A percentile compares a stretch with the other conserved stretches of the same genome.
phyloP scores from a whole-genome alignment of 2,329 filamentous ascomycete genomes.

The Pseudonectria buxi region DNA sequence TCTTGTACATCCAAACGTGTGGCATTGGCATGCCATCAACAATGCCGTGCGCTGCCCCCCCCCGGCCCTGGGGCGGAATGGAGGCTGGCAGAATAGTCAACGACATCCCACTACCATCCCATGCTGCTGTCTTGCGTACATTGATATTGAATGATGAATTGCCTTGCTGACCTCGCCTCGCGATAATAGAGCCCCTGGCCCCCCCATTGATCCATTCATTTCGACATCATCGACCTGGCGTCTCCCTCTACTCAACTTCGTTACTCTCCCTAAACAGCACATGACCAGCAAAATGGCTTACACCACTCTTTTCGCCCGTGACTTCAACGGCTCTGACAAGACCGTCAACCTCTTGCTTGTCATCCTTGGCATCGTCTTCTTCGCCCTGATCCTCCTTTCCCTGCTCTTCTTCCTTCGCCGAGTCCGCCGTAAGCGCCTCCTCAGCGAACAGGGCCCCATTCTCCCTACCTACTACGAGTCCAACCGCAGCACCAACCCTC shows the following conservation, averaged over 20 bases:
- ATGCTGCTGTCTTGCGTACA: too few species aligned
- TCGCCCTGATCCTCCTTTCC: constrained; percentile 61
- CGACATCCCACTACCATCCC: constrained; percentile 8
- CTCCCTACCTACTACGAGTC: constrained; percentile 66
- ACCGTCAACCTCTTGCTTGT: constrained; percentile 73
- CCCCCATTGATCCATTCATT: too few species aligned
- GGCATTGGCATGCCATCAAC: too few species aligned
- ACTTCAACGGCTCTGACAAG: constrained; percentile 45
- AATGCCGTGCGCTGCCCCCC: background rate
- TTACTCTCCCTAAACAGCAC: too few species aligned
- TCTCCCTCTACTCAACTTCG: too few species aligned
- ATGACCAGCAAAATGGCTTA: too few species aligned
- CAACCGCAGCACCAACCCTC: constrained; percentile 45
- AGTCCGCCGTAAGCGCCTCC: constrained; percentile 42
- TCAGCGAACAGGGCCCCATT: constrained; percentile 38
- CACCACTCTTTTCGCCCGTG: constrained; percentile 18
- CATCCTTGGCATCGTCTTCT: constrained; percentile 69
- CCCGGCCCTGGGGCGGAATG: constrained; percentile 17
- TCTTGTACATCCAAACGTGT: constrained; percentile 4
- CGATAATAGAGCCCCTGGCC: too few species aligned
- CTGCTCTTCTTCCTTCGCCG: constrained; percentile 68
- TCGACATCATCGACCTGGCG: too few species aligned
- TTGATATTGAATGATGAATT: too few species aligned
- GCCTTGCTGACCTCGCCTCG: too few species aligned
- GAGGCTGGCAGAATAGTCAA: constrained; percentile 13